Evolutionary conservation across 2,329 filamentous ascomycete species (phyloP).

Genomic region (Sporothrix mexicana): DNA sequence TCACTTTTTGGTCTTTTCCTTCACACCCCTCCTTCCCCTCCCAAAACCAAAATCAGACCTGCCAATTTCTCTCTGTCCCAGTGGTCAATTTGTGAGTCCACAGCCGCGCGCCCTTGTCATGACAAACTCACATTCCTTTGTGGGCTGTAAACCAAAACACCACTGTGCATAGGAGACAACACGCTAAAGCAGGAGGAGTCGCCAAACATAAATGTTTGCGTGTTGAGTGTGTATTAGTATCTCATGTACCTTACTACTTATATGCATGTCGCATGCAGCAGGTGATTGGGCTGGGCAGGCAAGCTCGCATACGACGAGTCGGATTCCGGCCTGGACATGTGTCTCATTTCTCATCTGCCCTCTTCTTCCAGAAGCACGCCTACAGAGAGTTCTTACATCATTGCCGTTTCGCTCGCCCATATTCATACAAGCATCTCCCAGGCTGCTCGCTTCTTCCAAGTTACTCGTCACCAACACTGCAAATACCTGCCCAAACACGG

Average conservation of each 20-base stretch:
- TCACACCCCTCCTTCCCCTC: background rate
- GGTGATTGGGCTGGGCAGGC: background rate
- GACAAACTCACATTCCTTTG: constrained; percentile 26
- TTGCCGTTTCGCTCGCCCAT: background rate
- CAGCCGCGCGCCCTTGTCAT: constrained; percentile 27
- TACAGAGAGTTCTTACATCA: background rate
- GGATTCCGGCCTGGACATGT: background rate
- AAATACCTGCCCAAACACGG: background rate
- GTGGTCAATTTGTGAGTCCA: background rate
- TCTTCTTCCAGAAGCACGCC: background rate
- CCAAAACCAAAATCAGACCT: background rate
- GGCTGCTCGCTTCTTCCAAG: no score
- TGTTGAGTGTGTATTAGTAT: background rate
- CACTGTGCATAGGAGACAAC: background rate
- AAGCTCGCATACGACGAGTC: background rate
- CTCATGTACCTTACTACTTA: background rate
- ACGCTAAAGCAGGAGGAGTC: constrained; percentile 13
- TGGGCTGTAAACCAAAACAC: background rate
- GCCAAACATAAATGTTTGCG: background rate
- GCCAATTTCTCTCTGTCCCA: background rate
- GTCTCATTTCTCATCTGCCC: background rate
- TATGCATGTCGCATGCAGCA: background rate
- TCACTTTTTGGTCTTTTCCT: background rate
- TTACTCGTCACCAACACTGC: background rate
- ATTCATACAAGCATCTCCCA: no score